A percentile compares a stretch with the other conserved stretches of the same genome.
These are phyloP conservation scores for Sporothrix dimorphospora DNA, from an alignment of 2,329 filamentous ascomycete genomes.

Conservation along the genomic window DNA sequence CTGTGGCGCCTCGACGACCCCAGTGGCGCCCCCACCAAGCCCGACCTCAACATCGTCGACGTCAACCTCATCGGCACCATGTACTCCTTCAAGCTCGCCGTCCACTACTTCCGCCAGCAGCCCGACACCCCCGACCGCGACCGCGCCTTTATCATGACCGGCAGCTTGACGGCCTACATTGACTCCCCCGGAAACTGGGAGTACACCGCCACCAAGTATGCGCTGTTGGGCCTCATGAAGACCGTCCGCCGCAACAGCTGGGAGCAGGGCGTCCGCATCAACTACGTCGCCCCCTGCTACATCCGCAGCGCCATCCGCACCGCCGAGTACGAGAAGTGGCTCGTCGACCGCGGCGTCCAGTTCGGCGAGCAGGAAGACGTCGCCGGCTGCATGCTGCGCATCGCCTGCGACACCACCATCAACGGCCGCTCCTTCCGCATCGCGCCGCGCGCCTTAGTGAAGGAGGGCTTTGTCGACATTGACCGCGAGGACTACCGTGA, in stretches of 20 bases:
- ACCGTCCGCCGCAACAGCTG: slow-evolving; percentile 25
- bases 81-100: slow-evolving; percentile 25
- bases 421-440: slow-evolving; percentile 24
- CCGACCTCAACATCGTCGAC: slow-evolving; percentile 24
- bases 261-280: slow-evolving; percentile 26
- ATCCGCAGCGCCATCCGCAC: slow-evolving; percentile 23
- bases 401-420: slow-evolving; percentile 15
- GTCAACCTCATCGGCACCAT: slow-evolving; percentile 18
- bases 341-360: slow-evolving; percentile 21
- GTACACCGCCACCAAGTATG: slow-evolving; percentile 23
- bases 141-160: slow-evolving; percentile 20
- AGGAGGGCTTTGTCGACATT: slow-evolving; percentile 22
- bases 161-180: slow-evolving; percentile 11
- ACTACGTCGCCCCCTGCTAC: slow-evolving; percentile 25
- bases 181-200: slow-evolving; percentile 25
- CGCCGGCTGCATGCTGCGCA: slow-evolving; percentile 25
- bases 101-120: slow-evolving; percentile 27
- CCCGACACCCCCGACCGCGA: slow-evolving; percentile 1
- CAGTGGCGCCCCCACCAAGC: slow-evolving; percentile 1
- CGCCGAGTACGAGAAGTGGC: slow-evolving; percentile 25
- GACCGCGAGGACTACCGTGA: slow-evolving; percentile 23
- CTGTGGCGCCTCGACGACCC: slow-evolving; percentile 24
- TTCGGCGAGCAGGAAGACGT: slow-evolving; percentile 26
- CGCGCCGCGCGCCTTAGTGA: neutral
- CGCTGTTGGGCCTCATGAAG: slow-evolving; percentile 19